Base-by-base conservation (phyloP, 164 flowering plant species). In the Pachysandra terminalis region DNA sequence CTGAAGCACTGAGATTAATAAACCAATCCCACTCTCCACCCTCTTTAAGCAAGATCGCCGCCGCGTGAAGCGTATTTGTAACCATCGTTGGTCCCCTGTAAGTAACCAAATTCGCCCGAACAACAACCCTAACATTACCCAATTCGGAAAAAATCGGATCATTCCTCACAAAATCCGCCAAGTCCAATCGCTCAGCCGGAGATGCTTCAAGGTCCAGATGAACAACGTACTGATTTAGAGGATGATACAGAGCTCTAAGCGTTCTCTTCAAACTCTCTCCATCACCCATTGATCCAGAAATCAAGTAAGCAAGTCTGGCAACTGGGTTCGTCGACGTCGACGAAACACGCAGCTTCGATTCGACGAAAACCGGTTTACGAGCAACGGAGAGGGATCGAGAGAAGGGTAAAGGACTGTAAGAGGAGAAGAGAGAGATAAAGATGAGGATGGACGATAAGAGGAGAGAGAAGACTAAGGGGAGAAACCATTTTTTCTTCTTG, bases 81-180 rank as follows among this genome's bases (percentile, higher is more conserved):
- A 91, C 95, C 97, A 91, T 91, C 4, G 95, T 89, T 0, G 95
- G 95, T 0, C 97, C 97, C 63, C 93, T 74, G 49, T 91, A 91
- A 21, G 97, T 91, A 10, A 89, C 90, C 85, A 91, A 73, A 82
- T 91, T 91, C 5, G 93, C 80, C 65, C 74, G 69, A 61, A 56
- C 67, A 8, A 86, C 66, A 60, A 84, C 80, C 61, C 86, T 63
- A 56, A 91, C 97, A 77, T 91, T 91, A 19, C 90, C 90, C 49
- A 86, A n/a, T 49, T 74, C 25, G 0, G 16, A 61, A 74, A 87
- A 89, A 63, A 87, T 40, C 0, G 70, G 73, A 17, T 87, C 83
- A 9, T 60, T 72, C 68, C 67, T 63, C 9, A 91, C 91, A 74
- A 74, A 86, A 7, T 69, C 64, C 9, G 70, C 70, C 72, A 91